A percentile compares a stretch with the other conserved stretches of the same genome.
Conservation (phyloP, 805 yeast genomes). For the Ogataea ramenticola region DNA sequence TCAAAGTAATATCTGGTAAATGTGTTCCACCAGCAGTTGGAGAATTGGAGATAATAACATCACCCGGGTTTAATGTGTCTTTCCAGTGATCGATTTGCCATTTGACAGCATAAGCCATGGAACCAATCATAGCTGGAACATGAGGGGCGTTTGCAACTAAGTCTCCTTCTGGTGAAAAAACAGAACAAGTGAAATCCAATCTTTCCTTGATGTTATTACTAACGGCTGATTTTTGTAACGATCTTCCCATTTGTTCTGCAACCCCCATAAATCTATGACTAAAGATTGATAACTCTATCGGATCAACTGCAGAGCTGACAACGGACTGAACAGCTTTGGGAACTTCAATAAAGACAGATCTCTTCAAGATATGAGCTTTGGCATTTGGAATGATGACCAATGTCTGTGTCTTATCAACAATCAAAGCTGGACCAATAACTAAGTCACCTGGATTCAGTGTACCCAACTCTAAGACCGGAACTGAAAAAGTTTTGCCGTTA, state of each 20-base stretch:
- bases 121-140: conserved; percentile 34
- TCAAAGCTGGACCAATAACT: conserved; percentile 36
- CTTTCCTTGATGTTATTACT: conserved; percentile 35
- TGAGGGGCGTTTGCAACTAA: conserved; percentile 29
- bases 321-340: conserved; percentile 7
- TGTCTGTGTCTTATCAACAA: conserved; percentile 24
- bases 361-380: conserved; percentile 16
- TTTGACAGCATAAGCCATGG: conserved; percentile 32
- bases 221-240: conserved; percentile 32
- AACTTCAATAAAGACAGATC: conserved; percentile 19
- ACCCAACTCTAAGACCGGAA: conserved; percentile 29
- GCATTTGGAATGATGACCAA: conserved; percentile 21
- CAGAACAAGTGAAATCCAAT: conserved; percentile 35
- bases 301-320: conserved; percentile 30
- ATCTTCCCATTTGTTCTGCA: conserved; percentile 36
- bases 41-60: conserved; percentile 30
- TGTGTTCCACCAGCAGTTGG: conserved; percentile 36
- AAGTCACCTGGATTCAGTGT: conserved; percentile 38
- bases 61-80: conserved; percentile 29
- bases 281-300: conserved; percentile 32
- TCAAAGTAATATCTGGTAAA: conserved; percentile 41
- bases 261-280: conserved; percentile 37
- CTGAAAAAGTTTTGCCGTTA: conserved; percentile 15
- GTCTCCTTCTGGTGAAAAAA: conserved; percentile 32
- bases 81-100: conserved; percentile 28